Evolutionary conservation across 495 filamentous ascomycete genomes (phyloP), one percentile per base, ranked within the genome.

Genomic region (Stereocaulon alpinum): DNA sequence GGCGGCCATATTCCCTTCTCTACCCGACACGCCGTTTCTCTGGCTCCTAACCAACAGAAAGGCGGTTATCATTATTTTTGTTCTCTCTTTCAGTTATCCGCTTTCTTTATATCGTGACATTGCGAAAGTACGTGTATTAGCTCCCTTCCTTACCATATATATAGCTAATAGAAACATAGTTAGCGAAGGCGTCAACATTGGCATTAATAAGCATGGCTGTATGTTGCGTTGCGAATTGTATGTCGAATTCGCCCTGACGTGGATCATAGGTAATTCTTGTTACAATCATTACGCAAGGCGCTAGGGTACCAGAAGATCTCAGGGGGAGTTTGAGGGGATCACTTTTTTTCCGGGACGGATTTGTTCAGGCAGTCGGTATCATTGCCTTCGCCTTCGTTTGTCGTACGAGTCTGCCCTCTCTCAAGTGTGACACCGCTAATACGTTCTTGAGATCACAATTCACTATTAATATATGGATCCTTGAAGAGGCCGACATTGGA

Each of bases 351-450:
- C 90, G 92, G 66, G 77, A 80, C 56, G 94, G 91, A 32, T 83
- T 98, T 49, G 94, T 96, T 65, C 90, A 96, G 70, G 92, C 93
- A 17, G 87, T 97, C 63, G 93, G 94, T 22, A 92, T 97, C 42
- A 98, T 98, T 64, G 96, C 92, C 4, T 98, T 98, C 72, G 82
- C 89, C 55, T 94, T 95, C 65, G 89, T 95, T 61, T 95, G 89
- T 72, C 84, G 83, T 85, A 80, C 6, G 50, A 56, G 78, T 76
- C 34, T 24, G 15, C 30, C 40, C 61, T 47, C n/a, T 11, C 22
- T 57, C 18, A 44, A 42, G 30, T 37, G 15, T 32, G 27, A 14
- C 29, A 53, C n/a, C 20, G 40, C 37, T 50, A 11, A 62, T 22
- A 53, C 10, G 49, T 22, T 43, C 14, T 27, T 37, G 27, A 86